phyloP scores from a whole-genome alignment of 2,329 filamentous ascomycete genomes.

The Pseudogymnoascus sp. region DNA sequence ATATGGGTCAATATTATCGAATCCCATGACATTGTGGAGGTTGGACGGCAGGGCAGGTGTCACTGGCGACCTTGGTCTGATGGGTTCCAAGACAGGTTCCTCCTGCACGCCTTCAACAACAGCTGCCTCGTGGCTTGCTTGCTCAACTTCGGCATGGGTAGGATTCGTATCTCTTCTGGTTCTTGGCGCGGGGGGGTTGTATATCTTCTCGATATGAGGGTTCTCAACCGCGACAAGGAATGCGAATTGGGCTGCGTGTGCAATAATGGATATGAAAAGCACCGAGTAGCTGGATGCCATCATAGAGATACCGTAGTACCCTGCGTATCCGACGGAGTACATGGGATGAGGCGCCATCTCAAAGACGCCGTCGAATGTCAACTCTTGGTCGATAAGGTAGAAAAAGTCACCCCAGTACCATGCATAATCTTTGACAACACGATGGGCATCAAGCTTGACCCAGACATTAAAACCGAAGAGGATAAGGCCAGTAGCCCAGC shows the following conservation, averaged over 20 bases:
- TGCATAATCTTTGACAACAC: constrained; percentile 96
- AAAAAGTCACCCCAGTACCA: constrained; percentile 99
- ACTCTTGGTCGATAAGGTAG: constrained; percentile 92
- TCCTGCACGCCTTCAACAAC: constrained; percentile 28
- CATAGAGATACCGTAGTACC: constrained; percentile 96
- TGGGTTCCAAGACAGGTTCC: constrained; percentile 8
- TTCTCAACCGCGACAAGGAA: constrained; percentile 91
- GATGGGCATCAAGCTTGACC: constrained; percentile 96
- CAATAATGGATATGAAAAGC: constrained; percentile 90
- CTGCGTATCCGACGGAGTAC: constrained; percentile 97
- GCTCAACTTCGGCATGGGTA: constrained; percentile 26
- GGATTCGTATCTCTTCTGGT: constrained; percentile 33
- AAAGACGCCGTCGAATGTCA: constrained; percentile 97
- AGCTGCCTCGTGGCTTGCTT: constrained; percentile 27
- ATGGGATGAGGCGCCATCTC: constrained; percentile 98
- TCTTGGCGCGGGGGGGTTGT: constrained; percentile 77
- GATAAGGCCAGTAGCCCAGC: constrained; percentile 70
- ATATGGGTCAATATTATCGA: constrained; percentile 79
- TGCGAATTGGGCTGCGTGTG: constrained; percentile 87
- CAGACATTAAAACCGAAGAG: constrained; percentile 92
- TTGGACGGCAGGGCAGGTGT: constrained; percentile 48
- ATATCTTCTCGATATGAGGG: constrained; percentile 95
- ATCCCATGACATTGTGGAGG: constrained; percentile 75
- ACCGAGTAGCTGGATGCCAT: constrained; percentile 98
- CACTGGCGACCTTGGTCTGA: constrained; percentile 28